A percentile compares a stretch with the other conserved stretches of the same genome.
phyloP scores from a whole-genome alignment of 139 green algal genomes.

The Limnomonas spitsbergensis region DNA sequence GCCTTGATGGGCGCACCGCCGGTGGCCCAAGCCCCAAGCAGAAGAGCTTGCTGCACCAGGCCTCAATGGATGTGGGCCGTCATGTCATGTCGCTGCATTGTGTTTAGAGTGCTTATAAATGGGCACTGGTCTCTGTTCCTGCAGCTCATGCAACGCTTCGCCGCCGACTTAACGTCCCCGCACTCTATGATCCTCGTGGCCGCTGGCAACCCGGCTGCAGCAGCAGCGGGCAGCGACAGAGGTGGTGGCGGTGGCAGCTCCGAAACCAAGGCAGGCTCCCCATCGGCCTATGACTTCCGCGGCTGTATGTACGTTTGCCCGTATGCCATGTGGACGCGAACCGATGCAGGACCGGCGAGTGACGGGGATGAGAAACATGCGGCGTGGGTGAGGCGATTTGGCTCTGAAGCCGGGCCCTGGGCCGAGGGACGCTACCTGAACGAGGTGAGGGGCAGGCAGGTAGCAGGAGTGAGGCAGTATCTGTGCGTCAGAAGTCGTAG shows the following conservation, averaged over 20 bases:
- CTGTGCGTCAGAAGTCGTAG: background rate
- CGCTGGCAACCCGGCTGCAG: background rate
- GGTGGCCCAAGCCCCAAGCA: too few relatives aligned
- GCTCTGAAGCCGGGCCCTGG: background rate
- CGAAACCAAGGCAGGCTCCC: background rate
- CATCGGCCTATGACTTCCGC: background rate
- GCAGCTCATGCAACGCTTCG: background rate
- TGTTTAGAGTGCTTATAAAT: too few relatives aligned
- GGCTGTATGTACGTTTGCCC: background rate
- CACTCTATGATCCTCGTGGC: constrained; percentile 5
- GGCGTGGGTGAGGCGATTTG: background rate
- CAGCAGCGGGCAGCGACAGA: background rate
- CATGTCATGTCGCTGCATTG: too few relatives aligned
- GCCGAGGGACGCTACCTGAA: constrained; percentile 1
- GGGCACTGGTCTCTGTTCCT: too few relatives aligned
- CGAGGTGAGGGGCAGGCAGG: background rate
- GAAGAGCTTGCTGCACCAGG: too few relatives aligned
- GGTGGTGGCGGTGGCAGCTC: background rate
- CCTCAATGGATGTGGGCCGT: too few relatives aligned
- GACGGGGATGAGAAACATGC: constrained; percentile 3
- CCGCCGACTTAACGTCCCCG: background rate
- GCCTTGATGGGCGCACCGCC: too few relatives aligned
- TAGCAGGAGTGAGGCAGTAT: background rate
- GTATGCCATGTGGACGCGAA: constrained; percentile 16
- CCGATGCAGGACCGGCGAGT: background rate